phyloP scores from a whole-genome alignment of 2,329 filamentous ascomycete genomes.

The Pseudogymnoascus sp. region DNA sequence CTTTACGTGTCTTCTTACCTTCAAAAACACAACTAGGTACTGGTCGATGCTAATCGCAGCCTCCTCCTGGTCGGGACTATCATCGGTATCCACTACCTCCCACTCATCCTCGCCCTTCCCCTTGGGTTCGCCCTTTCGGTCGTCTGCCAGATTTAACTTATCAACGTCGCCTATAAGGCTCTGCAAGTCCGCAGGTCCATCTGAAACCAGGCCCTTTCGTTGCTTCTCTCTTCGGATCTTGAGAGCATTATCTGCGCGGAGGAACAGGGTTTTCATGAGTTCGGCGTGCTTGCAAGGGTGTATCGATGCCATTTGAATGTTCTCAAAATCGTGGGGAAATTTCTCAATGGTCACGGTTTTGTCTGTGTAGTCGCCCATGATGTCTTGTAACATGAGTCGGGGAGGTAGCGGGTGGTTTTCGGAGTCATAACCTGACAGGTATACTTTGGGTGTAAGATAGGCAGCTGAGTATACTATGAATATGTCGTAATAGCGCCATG shows the following conservation, averaged over 20 bases:
- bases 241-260: conserved; percentile 86
- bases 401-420: conserved; percentile 75
- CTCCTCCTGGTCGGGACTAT: conserved; percentile 59
- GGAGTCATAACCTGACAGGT: conserved; percentile 81
- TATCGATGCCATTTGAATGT: conserved; percentile 85
- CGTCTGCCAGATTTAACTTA: conserved; percentile 48
- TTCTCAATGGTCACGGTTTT: conserved; percentile 98
- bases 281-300: conserved; percentile 96
- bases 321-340: conserved; percentile 70
- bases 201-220: conserved; percentile 24
- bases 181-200: conserved; percentile 45
- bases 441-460: conserved; percentile 91
- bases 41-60: conserved; percentile 81
- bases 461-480: conserved; percentile 81
- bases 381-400: conserved; percentile 90
- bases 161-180: no score
- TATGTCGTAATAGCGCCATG: no score
- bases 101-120: conserved; percentile 51
- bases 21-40: conserved; percentile 79
- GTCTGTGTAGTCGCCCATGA: conserved; percentile 93
- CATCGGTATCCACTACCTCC: conserved; percentile 55
- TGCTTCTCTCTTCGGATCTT: conserved; percentile 82
- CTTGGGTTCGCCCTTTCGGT: neutral
- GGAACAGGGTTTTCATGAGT: conserved; percentile 96
- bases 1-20: conserved; percentile 39